phyloP scores from a whole-genome alignment of 805 yeast species.

The Candida gorgasii region DNA sequence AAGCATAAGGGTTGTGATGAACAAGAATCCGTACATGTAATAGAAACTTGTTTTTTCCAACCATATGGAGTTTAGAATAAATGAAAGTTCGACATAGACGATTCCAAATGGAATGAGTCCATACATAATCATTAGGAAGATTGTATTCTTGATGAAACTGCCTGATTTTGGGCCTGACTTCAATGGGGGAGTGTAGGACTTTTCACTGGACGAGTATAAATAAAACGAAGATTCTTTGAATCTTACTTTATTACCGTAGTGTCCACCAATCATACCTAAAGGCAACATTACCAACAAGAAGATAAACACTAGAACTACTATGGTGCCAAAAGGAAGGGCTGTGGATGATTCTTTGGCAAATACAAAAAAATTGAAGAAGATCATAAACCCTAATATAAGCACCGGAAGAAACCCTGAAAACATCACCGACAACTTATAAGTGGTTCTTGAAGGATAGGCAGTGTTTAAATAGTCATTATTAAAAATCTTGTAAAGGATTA shows the following conservation, averaged over 20 bases:
- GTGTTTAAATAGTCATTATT: conserved; percentile 37
- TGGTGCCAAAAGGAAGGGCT: conserved; percentile 78
- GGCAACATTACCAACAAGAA: conserved; percentile 74
- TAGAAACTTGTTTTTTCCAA: conserved; percentile 75
- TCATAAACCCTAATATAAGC: conserved; percentile 48
- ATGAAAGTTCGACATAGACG: conserved; percentile 74
- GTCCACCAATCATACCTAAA: conserved; percentile 72
- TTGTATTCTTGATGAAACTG: conserved; percentile 8
- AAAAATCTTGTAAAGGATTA: conserved; percentile 60
- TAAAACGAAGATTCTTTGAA: conserved; percentile 25
- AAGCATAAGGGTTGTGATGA: conserved; percentile 59
- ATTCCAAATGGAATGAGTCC: conserved; percentile 80
- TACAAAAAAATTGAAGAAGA: conserved; percentile 64
- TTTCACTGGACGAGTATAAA: conserved; percentile 7
- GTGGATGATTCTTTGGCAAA: conserved; percentile 76
- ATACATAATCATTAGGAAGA: conserved; percentile 42
- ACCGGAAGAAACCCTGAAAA: conserved; percentile 47
- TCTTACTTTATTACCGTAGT: conserved; percentile 40
- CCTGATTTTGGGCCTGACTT: not conserved
- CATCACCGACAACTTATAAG: conserved; percentile 22
- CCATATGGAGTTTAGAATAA: conserved; percentile 77
- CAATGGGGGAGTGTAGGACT: not conserved
- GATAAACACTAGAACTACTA: conserved; percentile 56
- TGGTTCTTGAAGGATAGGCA: conserved; percentile 18
- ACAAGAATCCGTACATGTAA: conserved; percentile 76